These are phyloP conservation scores for Terfezia claveryi DNA, from an alignment of 495 filamentous ascomycete genomes.

Conservation along the genomic window DNA sequence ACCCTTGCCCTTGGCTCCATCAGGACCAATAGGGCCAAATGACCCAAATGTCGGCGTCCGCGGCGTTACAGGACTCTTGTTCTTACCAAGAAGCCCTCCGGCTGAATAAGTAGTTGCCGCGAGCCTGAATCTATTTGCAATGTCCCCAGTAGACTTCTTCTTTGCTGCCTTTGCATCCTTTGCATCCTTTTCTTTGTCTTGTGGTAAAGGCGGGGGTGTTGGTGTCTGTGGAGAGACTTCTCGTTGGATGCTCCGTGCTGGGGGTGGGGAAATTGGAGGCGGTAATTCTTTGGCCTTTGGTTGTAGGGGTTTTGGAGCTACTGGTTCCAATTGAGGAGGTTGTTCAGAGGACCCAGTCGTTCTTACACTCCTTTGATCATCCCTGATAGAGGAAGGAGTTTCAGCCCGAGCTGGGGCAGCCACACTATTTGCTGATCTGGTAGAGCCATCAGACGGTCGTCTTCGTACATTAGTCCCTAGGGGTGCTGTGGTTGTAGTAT, in stretches of 20 bases:
- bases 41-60: conserved; percentile 1
- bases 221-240: conserved; percentile 8
- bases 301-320: neutral
- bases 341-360: neutral
- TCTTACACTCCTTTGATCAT: neutral
- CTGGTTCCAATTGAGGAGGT: neutral
- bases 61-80: conserved; percentile 13
- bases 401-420: neutral
- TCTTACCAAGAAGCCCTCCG: conserved; percentile 1
- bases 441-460: conserved; percentile 14
- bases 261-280: neutral
- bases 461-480: conserved; percentile 1
- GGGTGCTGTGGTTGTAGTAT: no score
- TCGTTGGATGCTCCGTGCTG: neutral
- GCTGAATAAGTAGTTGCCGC: conserved; percentile 60
- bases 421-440: conserved; percentile 11
- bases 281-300: neutral
- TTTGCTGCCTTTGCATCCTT: conserved; percentile 1
- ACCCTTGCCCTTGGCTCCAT: conserved; percentile 2
- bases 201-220: conserved; percentile 4
- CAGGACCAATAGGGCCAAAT: neutral
- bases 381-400: neutral
- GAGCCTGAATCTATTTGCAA: conserved; percentile 60
- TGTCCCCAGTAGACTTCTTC: conserved; percentile 19
- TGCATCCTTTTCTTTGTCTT: conserved; percentile 1